A percentile compares a stretch with the other conserved stretches of the same genome.
phyloP scores from a whole-genome alignment of 305 asterid genomes.

The Fraxinus baroniana region DNA sequence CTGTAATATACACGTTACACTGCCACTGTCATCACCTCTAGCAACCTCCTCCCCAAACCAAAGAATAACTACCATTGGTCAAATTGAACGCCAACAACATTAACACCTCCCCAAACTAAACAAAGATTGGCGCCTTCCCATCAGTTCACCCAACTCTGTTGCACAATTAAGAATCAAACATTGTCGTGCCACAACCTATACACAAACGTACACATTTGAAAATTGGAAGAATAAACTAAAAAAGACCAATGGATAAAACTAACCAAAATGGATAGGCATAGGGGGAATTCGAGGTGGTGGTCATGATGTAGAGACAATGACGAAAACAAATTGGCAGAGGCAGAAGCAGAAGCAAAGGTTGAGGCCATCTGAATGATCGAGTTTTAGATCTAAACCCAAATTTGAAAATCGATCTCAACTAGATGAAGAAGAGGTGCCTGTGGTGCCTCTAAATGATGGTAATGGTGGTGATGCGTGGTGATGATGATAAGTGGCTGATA shows the following conservation, averaged over 20 bases:
- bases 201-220: not conserved
- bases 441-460: too few species aligned
- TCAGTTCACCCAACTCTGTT: not conserved
- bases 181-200: not conserved
- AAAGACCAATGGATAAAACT: not conserved
- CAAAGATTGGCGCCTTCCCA: not conserved
- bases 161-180: not conserved
- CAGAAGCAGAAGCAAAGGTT: not conserved
- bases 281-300: not conserved
- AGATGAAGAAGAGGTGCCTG: too few species aligned
- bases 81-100: not conserved
- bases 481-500: too few species aligned
- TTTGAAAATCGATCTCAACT: too few species aligned
- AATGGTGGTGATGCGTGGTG: too few species aligned
- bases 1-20: not conserved
- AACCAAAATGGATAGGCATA: not conserved
- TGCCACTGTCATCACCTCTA: not conserved
- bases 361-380: not conserved
- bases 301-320: not conserved
- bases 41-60: not conserved
- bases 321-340: not conserved
- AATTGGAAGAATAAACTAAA: not conserved
- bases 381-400: not conserved
- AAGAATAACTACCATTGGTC: not conserved
- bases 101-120: not conserved